Evolutionary conservation across 2,329 filamentous ascomycete species (phyloP), one percentile per base, ranked within the genome.

Genomic region (Pseudogymnoascus sp.): DNA sequence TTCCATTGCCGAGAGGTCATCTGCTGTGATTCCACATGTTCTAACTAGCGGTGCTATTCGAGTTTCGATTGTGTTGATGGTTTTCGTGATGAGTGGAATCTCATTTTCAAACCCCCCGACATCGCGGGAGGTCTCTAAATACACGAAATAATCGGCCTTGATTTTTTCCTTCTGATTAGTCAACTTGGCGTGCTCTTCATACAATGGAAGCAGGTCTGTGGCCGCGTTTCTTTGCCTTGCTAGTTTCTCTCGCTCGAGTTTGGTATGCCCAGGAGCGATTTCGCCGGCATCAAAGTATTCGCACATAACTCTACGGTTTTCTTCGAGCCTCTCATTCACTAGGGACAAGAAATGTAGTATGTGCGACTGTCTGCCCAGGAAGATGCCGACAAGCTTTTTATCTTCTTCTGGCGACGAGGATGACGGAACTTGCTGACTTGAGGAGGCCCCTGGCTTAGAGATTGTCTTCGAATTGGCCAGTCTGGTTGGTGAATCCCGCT

Each of bases 341-440:
- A 67, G 33, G 2, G 59, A 37, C 57, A 37, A 37, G 60, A 69
- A 70, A 16, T 65, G 58, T 7, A 36, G 30, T 28, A 72, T 59
- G 11, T 62, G 37, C 1, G 57, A 61, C 35, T 68, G 64, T 9
- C 67, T 58, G 14, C 64, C 64, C 7, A 72, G 37, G 58, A 64
- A 71, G 1, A 64, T 22, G 6, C 41, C 60, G 3, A 69, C 65
- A 12, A 72, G 22, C 33, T 63, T 67, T 47, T 67, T 69, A n/a
- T 72, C 70, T 41, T 70, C 67, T 2, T 41, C 12, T 25, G 60
- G 58, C 3, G 67, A 57, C 28, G 64, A 65, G 12, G 65, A 66
- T 25, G 60, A 61, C 14, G 67, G 63, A 18, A 63, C 64, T 38
- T 63, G 61, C 43, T 69, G 67, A 22, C 62, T 66, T 2, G 67